These are phyloP conservation scores for Gossypium gossypioides DNA, from an alignment of 441 rosid genomes.

Conservation along the genomic window DNA sequence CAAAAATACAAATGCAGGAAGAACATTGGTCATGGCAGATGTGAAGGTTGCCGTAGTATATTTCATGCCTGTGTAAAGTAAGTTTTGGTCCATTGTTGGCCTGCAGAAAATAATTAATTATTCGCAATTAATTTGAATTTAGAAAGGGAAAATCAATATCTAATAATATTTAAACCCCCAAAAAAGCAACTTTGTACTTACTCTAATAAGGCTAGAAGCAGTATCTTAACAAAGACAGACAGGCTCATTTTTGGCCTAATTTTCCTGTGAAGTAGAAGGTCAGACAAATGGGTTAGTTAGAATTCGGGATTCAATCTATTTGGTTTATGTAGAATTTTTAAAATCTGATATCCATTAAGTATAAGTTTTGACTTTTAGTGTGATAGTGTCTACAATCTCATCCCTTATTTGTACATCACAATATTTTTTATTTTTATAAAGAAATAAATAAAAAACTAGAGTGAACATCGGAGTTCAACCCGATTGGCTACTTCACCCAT, in stretches of 20 bases:
- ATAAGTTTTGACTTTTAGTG: too few relatives aligned
- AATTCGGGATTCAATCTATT: not conserved
- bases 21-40: slow-evolving; percentile 50
- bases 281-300: not conserved
- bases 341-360: too few relatives aligned
- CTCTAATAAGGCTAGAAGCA: slow-evolving; percentile 53
- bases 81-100: slow-evolving; percentile 61
- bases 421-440: too few relatives aligned
- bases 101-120: slow-evolving; percentile 19
- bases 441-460: too few relatives aligned
- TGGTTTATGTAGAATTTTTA: not conserved
- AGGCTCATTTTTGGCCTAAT: slow-evolving; percentile 48
- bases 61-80: slow-evolving; percentile 57
- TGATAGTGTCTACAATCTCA: too few relatives aligned
- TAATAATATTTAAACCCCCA: not conserved
- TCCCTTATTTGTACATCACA: too few relatives aligned
- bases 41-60: slow-evolving; percentile 59
- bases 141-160: not conserved
- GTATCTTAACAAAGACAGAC: slow-evolving; percentile 37
- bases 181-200: slow-evolving; percentile 18
- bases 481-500: too few relatives aligned
- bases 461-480: too few relatives aligned
- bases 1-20: slow-evolving; percentile 55
- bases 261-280: slow-evolving; percentile 32
- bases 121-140: not conserved